Conservation (phyloP, 371 early-diverging fungal genomes). For the Mucor plumbeus region DNA sequence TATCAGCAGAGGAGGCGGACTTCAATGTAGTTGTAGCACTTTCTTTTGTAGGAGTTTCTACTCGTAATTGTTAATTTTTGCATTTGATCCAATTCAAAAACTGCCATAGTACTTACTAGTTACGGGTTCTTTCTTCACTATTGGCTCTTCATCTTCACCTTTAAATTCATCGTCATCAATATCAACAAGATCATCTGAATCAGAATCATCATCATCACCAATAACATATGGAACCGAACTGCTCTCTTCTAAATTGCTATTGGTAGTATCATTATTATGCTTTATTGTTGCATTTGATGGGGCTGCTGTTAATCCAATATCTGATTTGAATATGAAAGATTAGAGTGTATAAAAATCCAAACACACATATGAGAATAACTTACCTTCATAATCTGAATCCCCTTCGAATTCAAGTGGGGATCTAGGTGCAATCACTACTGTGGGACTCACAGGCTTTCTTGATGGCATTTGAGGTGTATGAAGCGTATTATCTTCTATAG, state of each 20-base stretch:
- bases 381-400: constrained; percentile 36
- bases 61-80: too few relatives aligned
- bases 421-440: constrained; percentile 29
- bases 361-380: background rate
- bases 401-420: constrained; percentile 30
- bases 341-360: background rate
- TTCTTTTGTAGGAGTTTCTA: too few relatives aligned
- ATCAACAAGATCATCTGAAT: constrained; percentile 22
- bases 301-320: constrained; percentile 26
- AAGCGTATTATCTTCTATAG: background rate
- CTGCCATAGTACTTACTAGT: background rate
- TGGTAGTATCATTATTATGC: background rate
- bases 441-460: constrained; percentile 10
- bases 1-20: too few relatives aligned
- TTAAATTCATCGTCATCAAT: constrained; percentile 11
- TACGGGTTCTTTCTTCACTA: background rate
- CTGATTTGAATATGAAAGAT: constrained; percentile 2
- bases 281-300: background rate
- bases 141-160: constrained; percentile 6
- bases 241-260: background rate
- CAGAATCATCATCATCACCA: constrained; percentile 29
- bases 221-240: constrained; percentile 30
- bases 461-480: constrained; percentile 20
- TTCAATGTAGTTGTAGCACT: too few relatives aligned
- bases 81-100: too few relatives aligned